These are phyloP conservation scores for Iodosphaeria phyllophila DNA, from an alignment of 2,329 filamentous ascomycete genomes.

Conservation along the genomic window DNA sequence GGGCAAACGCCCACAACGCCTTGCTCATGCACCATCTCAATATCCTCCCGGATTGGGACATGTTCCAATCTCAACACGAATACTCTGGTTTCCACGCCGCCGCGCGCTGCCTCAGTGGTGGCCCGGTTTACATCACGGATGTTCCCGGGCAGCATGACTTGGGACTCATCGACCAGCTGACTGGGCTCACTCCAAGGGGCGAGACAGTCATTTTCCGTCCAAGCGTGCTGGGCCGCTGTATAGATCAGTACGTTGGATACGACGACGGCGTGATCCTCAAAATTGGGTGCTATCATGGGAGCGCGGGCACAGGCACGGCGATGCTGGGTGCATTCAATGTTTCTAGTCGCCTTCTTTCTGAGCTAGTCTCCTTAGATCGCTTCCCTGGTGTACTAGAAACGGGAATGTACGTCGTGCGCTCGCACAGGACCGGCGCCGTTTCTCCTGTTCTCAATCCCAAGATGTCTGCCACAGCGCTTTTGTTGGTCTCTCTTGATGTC, in stretches of 20 bases:
- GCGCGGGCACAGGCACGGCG: slow-evolving; percentile 45
- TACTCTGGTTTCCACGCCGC: slow-evolving; percentile 80
- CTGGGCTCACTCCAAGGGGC: slow-evolving; percentile 49
- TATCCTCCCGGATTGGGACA: slow-evolving; percentile 65
- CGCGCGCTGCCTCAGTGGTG: slow-evolving; percentile 73
- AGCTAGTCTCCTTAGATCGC: slow-evolving; percentile 48
- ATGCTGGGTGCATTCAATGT: slow-evolving; percentile 80
- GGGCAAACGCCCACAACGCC: slow-evolving; percentile 79
- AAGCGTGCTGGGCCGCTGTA: slow-evolving; percentile 50
- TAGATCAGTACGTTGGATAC: slow-evolving; percentile 58
- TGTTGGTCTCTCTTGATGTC: slow-evolving; percentile 42
- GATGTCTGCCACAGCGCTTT: slow-evolving; percentile 26
- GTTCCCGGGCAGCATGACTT: slow-evolving; percentile 66
- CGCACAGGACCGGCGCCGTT: slow-evolving; percentile 48
- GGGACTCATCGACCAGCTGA: slow-evolving; percentile 62
- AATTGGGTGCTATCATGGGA: slow-evolving; percentile 59
- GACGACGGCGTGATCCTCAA: slow-evolving; percentile 57
- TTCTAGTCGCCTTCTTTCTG: slow-evolving; percentile 37
- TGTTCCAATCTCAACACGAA: slow-evolving; percentile 45
- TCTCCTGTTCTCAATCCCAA: slow-evolving; percentile 28
- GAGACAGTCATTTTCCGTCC: slow-evolving; percentile 70
- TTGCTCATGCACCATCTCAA: slow-evolving; percentile 74
- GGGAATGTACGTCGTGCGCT: slow-evolving; percentile 50
- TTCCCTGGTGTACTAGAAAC: slow-evolving; percentile 52
- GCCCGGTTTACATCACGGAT: slow-evolving; percentile 90